Conservation (phyloP, 2,329 filamentous ascomycete species). For the Tolypocladium inflatum region DNA sequence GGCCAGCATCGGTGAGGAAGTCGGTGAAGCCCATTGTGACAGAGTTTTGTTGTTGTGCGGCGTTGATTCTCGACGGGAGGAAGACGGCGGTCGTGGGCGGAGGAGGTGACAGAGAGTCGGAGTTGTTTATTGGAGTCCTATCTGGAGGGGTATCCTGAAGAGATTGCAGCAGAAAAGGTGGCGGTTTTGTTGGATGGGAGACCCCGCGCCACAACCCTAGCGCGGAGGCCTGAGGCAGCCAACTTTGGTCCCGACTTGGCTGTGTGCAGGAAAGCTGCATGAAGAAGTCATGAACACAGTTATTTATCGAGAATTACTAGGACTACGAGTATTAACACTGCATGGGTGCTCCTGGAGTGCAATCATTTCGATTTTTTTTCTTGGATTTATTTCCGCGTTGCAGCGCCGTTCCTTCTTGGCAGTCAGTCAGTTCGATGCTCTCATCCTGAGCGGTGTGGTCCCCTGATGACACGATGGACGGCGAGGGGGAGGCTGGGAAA, state of each 20-base stretch:
- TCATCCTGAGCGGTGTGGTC: background rate
- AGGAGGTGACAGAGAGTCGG: background rate
- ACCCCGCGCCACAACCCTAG: constrained; percentile 3
- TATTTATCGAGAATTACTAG: background rate
- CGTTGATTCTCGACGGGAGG: background rate
- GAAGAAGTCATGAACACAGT: background rate
- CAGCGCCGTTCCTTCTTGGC: background rate
- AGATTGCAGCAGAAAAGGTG: background rate
- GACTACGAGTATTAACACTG: background rate
- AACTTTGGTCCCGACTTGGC: background rate
- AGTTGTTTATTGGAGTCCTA: background rate
- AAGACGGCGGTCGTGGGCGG: background rate
- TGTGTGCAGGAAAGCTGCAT: background rate
- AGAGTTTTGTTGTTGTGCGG: constrained; percentile 5
- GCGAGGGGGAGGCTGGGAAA: background rate
- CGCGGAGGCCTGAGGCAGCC: constrained; percentile 2
- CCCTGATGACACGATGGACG: background rate
- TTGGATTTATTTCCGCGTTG: background rate
- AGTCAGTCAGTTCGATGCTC: too few relatives aligned
- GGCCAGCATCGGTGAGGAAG: constrained; percentile 52
- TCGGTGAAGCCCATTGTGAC: constrained; percentile 57
- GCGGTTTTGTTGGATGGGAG: background rate
- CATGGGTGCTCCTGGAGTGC: rapidly evolving
- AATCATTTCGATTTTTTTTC: background rate
- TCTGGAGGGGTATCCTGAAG: constrained; percentile 2